phyloP scores from a whole-genome alignment of 2,329 filamentous ascomycete species.

The Neodidymelliopsis sp. region DNA sequence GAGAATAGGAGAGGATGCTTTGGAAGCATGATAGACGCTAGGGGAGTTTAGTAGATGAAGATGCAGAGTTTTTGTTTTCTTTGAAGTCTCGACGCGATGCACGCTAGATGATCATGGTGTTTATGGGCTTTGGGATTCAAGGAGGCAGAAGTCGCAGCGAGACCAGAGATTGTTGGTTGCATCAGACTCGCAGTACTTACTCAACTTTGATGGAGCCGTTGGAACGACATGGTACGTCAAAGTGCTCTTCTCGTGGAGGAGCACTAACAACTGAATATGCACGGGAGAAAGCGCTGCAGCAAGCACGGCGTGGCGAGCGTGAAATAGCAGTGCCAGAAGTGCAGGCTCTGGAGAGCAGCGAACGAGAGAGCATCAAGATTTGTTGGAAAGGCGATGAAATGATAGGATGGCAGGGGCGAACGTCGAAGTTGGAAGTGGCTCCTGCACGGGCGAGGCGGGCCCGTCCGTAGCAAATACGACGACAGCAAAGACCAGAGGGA shows the following conservation, averaged over 20 bases:
- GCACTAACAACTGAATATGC: conserved; percentile 31
- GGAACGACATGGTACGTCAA: conserved; percentile 51
- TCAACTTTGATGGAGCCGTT: conserved; percentile 54
- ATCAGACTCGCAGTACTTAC: too few species aligned
- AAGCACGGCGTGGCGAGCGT: background rate
- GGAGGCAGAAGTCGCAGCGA: too few species aligned
- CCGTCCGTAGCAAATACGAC: background rate
- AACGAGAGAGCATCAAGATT: conserved; percentile 10
- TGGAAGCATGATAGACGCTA: conserved; percentile 46
- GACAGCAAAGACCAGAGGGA: background rate
- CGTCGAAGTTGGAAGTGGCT: conserved; percentile 4
- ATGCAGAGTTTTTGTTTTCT: too few species aligned
- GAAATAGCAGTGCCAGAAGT: background rate
- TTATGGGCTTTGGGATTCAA: too few species aligned
- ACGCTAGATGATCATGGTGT: too few species aligned
- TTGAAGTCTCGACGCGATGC: too few species aligned
- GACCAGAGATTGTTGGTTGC: too few species aligned
- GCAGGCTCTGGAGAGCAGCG: background rate
- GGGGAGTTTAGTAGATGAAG: conserved; percentile 13
- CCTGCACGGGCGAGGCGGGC: conserved; percentile 1
- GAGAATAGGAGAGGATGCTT: conserved; percentile 41
- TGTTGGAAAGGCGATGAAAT: background rate
- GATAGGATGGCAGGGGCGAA: conserved; percentile 8
- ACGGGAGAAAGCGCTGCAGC: conserved; percentile 6
- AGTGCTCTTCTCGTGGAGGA: conserved; percentile 34